A percentile compares a stretch with the other conserved stretches of the same genome.
Conservation (phyloP, 2,329 filamentous ascomycete genomes). For the Xylaria sp. region DNA sequence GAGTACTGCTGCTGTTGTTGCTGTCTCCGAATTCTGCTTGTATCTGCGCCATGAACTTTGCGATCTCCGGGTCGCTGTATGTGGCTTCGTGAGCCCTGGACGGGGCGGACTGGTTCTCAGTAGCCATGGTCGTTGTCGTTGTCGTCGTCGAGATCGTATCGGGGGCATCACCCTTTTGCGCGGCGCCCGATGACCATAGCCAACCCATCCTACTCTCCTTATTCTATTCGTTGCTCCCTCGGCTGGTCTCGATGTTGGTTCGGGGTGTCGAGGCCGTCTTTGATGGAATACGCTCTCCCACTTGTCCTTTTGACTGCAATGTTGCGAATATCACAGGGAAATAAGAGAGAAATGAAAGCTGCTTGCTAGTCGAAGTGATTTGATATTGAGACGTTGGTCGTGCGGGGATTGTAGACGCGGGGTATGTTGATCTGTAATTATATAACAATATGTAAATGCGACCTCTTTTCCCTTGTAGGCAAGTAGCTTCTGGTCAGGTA, state of each 20-base stretch:
- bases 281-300: neutral
- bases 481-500: neutral
- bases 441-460: neutral
- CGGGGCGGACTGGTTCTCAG: constrained; percentile 10
- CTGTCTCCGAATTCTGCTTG: constrained; percentile 44
- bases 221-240: neutral
- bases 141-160: neutral
- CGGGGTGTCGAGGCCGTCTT: neutral
- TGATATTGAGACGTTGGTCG: neutral
- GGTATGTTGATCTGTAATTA: constrained; percentile 14
- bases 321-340: neutral
- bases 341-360: neutral
- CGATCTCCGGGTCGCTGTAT: constrained; percentile 62
- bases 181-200: constrained; percentile 46
- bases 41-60: constrained; percentile 61
- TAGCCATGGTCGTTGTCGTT: neutral
- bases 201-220: constrained; percentile 64
- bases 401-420: constrained; percentile 28
- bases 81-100: constrained; percentile 34
- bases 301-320: neutral
- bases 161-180: constrained; percentile 18
- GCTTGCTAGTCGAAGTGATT: neutral
- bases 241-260: neutral
- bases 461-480: constrained; percentile 1
- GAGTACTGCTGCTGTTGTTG: constrained; percentile 1